A percentile compares a stretch with the other conserved stretches of the same genome.
phyloP scores from a whole-genome alignment of 805 yeast genomes.

The Pichia sporocuriosa region DNA sequence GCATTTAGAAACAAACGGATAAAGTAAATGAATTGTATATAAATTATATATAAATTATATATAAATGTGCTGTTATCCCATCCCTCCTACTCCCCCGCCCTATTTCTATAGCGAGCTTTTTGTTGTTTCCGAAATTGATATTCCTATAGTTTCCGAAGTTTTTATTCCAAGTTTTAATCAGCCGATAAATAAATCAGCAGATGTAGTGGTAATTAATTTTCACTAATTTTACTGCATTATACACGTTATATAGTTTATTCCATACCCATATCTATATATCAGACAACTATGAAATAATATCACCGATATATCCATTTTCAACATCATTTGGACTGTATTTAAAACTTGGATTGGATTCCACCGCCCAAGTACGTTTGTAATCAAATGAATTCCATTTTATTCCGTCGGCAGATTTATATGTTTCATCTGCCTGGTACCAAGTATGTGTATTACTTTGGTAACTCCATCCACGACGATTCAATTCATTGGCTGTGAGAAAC shows the following conservation, averaged over 20 bases:
- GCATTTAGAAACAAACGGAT: too few species aligned
- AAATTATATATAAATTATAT: too few species aligned
- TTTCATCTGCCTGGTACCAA: slow-evolving; percentile 65
- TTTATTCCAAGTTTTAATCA: too few species aligned
- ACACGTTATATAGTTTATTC: neutral
- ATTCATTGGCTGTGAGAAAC: slow-evolving; percentile 72
- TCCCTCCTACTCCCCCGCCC: too few species aligned
- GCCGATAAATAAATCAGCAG: too few species aligned
- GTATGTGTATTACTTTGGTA: slow-evolving; percentile 64
- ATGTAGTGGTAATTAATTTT: too few species aligned
- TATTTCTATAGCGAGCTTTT: too few species aligned
- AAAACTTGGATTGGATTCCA: slow-evolving; percentile 37
- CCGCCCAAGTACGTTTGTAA: slow-evolving; percentile 43
- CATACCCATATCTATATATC: neutral
- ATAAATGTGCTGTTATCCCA: too few species aligned
- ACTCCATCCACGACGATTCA: slow-evolving; percentile 75
- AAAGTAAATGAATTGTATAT: too few species aligned
- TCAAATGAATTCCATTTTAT: slow-evolving; percentile 69
- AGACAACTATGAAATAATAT: too few species aligned
- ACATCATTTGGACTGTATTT: slow-evolving; percentile 22
- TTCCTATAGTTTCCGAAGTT: too few species aligned
- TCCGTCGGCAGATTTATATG: slow-evolving; percentile 13
- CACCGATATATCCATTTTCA: slow-evolving; percentile 7
- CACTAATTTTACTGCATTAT: neutral
- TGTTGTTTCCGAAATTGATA: too few species aligned